Conservation (phyloP, 73 alveolate species). For the Paramecium tetraurelia region DNA sequence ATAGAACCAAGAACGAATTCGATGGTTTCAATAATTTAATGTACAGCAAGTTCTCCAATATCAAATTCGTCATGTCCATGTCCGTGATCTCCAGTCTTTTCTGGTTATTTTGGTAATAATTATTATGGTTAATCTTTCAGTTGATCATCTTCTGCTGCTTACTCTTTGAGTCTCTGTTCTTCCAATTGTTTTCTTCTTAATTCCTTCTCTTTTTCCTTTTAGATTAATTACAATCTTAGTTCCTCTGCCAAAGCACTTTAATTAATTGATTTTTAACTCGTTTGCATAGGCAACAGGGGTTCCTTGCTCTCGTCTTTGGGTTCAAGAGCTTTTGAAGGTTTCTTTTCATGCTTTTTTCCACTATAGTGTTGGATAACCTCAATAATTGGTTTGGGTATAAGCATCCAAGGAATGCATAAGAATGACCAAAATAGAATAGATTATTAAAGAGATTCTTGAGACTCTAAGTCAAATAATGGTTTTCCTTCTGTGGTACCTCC, state of each 20-base stretch:
- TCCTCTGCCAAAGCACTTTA: slow-evolving; percentile 65
- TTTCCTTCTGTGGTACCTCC: slow-evolving; percentile 88
- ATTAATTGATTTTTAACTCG: slow-evolving; percentile 50
- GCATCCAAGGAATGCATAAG: slow-evolving; percentile 94
- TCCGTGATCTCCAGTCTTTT: background rate
- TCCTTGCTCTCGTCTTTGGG: slow-evolving; percentile 30
- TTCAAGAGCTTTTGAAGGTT: slow-evolving; percentile 51
- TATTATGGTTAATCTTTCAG: background rate
- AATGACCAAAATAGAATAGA: slow-evolving; percentile 79
- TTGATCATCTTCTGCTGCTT: slow-evolving; percentile 31
- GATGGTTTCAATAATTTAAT: slow-evolving; percentile 95
- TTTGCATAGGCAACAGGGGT: slow-evolving; percentile 40
- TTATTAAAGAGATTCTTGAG: slow-evolving; percentile 74
- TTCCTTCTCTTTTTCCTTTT: slow-evolving; percentile 50
- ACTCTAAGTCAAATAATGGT: slow-evolving; percentile 73
- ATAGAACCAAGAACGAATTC: slow-evolving; percentile 93
- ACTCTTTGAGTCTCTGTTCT: slow-evolving; percentile 44
- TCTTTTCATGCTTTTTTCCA: slow-evolving; percentile 59
- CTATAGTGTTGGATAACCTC: slow-evolving; percentile 54
- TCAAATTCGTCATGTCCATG: slow-evolving; percentile 68
- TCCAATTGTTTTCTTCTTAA: slow-evolving; percentile 42
- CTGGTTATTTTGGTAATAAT: background rate
- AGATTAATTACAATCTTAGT: slow-evolving; percentile 57
- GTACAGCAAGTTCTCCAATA: slow-evolving; percentile 89
- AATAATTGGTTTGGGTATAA: slow-evolving; percentile 90